Evolutionary conservation across 805 yeast genomes (phyloP), one percentile per base, ranked within the genome.

Genomic region (Saturnispora serradocipensis): DNA sequence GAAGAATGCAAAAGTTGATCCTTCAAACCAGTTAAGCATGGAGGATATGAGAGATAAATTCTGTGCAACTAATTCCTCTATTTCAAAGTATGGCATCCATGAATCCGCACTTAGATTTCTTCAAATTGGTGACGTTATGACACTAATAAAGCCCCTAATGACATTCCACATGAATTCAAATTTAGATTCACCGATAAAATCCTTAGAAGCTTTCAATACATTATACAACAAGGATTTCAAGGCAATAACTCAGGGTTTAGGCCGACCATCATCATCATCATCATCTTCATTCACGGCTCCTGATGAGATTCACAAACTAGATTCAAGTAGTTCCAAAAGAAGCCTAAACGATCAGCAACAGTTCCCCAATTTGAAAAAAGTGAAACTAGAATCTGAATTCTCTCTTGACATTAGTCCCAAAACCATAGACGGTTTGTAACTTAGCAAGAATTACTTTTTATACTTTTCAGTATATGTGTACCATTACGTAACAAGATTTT

Each of bases 121-220:
- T 68, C 91, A 86, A 64, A 78, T 86, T 4, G 77, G 88, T 42
- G 93, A 87, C 64, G 83, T 84, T 9, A 84, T 88, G 88, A 74
- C 88, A 0, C 78, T 80, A 54, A 72, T 88, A 56, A 75, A 77
- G 51, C 81, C 85, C 5, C 67, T 88, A 51, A 81, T 86, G 80
- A 60, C 46, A 5, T 48, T 42, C 24, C 46, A 48, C 15, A 32
- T 24, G 40, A 42, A 48, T 9, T 18, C 40, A 2, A 45, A 36
- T 7, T 15, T 22, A 6, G 51, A 48, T 27, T 48, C 51, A 13
- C 51, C 47, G 3, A 16, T 49, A 28, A 49, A 34, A 16, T 43
- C 51, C 5, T 22, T 43, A 3, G 51, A 43, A 13, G 34, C 25
- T 3, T 43, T 43, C n/a, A 43, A 18, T n/a, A 43, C 47, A 7